A percentile compares a stretch with the other conserved stretches of the same genome.
phyloP scores from a whole-genome alignment of 345 rosid species.

The Ceriops zippeliana region DNA sequence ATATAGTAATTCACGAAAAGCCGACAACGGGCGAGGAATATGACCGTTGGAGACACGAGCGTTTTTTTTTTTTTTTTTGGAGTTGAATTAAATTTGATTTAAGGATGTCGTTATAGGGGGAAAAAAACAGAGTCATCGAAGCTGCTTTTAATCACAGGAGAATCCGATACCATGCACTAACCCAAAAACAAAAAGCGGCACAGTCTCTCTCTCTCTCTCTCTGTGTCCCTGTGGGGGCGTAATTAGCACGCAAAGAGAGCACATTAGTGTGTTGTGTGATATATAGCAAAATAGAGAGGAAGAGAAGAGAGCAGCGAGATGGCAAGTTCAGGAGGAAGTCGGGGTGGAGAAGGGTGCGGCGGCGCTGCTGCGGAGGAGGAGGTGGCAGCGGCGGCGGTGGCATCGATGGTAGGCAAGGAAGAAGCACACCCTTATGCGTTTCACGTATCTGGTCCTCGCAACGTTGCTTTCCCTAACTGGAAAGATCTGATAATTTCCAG shows the following conservation, averaged over 20 bases:
- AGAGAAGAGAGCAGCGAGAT: slow-evolving; percentile 30
- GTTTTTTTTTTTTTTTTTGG: too few species aligned
- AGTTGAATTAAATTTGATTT: too few species aligned
- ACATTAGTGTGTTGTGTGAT: too few species aligned
- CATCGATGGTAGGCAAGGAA: slow-evolving; percentile 26
- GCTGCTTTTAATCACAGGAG: slow-evolving; percentile 1
- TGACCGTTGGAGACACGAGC: slow-evolving; percentile 51
- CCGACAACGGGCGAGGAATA: slow-evolving; percentile 35
- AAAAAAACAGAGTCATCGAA: too few species aligned
- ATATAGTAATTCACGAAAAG: slow-evolving; percentile 20
- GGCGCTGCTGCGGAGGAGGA: background rate
- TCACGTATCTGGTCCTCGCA: slow-evolving; percentile 90
- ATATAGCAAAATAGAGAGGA: background rate
- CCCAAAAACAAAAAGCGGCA: background rate
- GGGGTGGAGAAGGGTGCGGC: background rate
- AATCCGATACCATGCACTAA: slow-evolving; percentile 27
- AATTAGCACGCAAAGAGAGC: too few species aligned
- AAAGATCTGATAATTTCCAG: slow-evolving; percentile 91
- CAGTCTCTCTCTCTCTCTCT: too few species aligned
- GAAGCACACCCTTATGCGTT: slow-evolving; percentile 85
- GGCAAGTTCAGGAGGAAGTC: slow-evolving; percentile 18
- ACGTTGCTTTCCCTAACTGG: slow-evolving; percentile 83
- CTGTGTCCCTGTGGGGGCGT: too few species aligned
- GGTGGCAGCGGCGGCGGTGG: background rate
- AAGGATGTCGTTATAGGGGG: too few species aligned